These are phyloP conservation scores for Schizosaccharomyces octosporus DNA, from an alignment of 805 yeast genomes.

Conservation along the genomic window DNA sequence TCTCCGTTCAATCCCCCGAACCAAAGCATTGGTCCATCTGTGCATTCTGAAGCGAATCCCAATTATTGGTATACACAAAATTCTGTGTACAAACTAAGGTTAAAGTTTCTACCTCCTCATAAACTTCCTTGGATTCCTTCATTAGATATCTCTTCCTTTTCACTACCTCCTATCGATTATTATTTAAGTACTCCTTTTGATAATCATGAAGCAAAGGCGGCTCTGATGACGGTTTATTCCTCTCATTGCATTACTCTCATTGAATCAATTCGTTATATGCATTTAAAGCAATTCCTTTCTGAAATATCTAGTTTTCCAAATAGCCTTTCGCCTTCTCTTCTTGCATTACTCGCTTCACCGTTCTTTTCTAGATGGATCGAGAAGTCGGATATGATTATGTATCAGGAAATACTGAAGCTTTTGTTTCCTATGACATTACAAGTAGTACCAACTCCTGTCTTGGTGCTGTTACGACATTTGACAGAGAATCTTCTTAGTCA, in stretches of 20 bases:
- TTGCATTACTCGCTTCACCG: neutral
- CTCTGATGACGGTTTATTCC: constrained; percentile 36
- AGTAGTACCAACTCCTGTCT: constrained; percentile 29
- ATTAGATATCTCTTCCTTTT: constrained; percentile 13
- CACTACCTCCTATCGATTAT: constrained; percentile 18
- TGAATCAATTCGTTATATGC: constrained; percentile 43
- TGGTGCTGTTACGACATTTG: constrained; percentile 29
- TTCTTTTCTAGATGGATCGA: neutral
- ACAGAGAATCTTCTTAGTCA: constrained; percentile 24
- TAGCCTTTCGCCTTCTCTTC: constrained; percentile 16
- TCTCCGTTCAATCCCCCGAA: neutral
- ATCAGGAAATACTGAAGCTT: constrained; percentile 25
- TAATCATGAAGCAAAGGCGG: constrained; percentile 35
- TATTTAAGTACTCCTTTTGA: constrained; percentile 19
- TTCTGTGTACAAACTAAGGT: neutral
- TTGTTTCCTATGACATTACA: constrained; percentile 37
- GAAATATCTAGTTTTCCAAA: constrained; percentile 27
- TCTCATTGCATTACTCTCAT: constrained; percentile 40
- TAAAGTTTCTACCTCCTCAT: neutral
- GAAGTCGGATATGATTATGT: neutral
- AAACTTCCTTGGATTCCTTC: constrained; percentile 4
- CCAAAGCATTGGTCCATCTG: neutral
- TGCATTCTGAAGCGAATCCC: neutral
- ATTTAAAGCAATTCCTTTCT: constrained; percentile 33
- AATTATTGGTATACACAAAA: neutral